Evolutionary conservation across 768 basidiomycete species (phyloP).

Genomic region (Boletus edulis): DNA sequence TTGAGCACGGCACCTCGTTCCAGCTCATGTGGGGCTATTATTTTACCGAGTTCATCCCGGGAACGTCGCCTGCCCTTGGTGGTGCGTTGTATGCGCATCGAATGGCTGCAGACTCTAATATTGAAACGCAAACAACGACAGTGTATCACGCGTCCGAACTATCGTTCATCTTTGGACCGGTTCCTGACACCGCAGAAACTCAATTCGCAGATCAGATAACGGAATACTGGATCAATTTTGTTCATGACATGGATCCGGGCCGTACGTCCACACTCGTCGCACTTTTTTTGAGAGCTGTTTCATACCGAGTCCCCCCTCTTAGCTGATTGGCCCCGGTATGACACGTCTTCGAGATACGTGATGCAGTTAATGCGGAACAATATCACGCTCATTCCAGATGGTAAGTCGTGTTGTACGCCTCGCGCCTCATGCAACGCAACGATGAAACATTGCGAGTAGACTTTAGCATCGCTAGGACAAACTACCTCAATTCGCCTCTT

Average conservation of each 20-base stretch:
- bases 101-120: neutral
- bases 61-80: conserved; percentile 45
- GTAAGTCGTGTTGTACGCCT: conserved; percentile 26
- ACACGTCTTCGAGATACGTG: conserved; percentile 32
- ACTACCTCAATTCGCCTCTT: conserved; percentile 14
- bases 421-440: neutral
- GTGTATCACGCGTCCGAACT: conserved; percentile 18
- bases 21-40: conserved; percentile 54
- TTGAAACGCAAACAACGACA: neutral
- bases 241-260: conserved; percentile 55
- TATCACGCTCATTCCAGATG: conserved; percentile 51
- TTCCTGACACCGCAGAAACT: conserved; percentile 41
- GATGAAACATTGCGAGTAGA: neutral
- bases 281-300: neutral
- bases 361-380: conserved; percentile 53
- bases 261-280: conserved; percentile 32
- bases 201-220: conserved; percentile 47
- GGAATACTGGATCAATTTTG: conserved; percentile 56
- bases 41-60: conserved; percentile 58
- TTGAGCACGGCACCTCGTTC: conserved; percentile 43
- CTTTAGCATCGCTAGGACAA: conserved; percentile 9
- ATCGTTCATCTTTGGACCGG: conserved; percentile 34
- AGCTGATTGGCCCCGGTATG: conserved; percentile 45
- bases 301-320: neutral
- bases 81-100: conserved; percentile 32